Percentiles rank a stretch among this genome's conserved stretches.
Conservation (phyloP, 352 stramenopile species). For the Globisporangium rhizosaccharum region DNA sequence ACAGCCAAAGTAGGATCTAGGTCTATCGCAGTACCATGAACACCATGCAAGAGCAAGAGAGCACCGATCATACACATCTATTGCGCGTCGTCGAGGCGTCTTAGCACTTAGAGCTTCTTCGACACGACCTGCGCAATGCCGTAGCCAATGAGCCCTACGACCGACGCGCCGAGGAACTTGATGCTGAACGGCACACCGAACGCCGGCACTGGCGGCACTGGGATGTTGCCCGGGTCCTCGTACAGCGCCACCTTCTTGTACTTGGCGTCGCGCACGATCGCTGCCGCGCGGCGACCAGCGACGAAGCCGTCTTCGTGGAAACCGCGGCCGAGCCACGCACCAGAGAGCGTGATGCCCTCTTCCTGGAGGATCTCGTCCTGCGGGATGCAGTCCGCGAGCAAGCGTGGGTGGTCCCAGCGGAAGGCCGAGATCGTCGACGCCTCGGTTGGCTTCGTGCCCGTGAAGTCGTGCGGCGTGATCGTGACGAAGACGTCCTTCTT, state of each 20-base stretch:
- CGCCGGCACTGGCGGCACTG: conserved; percentile 58
- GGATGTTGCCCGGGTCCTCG: conserved; percentile 80
- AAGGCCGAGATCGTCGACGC: conserved; percentile 64
- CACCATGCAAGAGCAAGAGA: neutral
- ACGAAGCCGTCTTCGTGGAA: conserved; percentile 88
- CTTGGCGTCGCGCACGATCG: conserved; percentile 75
- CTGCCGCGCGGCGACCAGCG: conserved; percentile 65
- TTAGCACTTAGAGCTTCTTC: conserved; percentile 31
- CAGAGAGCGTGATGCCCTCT: conserved; percentile 77
- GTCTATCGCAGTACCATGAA: too few species aligned
- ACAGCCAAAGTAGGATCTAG: too few species aligned
- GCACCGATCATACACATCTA: neutral
- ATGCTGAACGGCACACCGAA: conserved; percentile 70
- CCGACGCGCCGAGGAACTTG: conserved; percentile 42
- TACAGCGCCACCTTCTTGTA: conserved; percentile 68
- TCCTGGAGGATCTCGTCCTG: conserved; percentile 85
- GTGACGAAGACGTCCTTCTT: conserved; percentile 86
- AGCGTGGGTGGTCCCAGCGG: conserved; percentile 80
- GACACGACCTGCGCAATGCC: conserved; percentile 49
- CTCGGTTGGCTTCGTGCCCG: conserved; percentile 43
- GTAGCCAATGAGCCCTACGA: conserved; percentile 58
- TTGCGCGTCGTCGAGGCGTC: neutral
- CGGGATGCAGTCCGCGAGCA: conserved; percentile 79
- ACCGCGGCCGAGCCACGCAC: conserved; percentile 72
- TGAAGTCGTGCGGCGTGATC: conserved; percentile 76